Evolutionary conservation across 2,329 filamentous ascomycete genomes (phyloP), one percentile per base, ranked within the genome.

Genomic region (Pyrenophora seminiperda): DNA sequence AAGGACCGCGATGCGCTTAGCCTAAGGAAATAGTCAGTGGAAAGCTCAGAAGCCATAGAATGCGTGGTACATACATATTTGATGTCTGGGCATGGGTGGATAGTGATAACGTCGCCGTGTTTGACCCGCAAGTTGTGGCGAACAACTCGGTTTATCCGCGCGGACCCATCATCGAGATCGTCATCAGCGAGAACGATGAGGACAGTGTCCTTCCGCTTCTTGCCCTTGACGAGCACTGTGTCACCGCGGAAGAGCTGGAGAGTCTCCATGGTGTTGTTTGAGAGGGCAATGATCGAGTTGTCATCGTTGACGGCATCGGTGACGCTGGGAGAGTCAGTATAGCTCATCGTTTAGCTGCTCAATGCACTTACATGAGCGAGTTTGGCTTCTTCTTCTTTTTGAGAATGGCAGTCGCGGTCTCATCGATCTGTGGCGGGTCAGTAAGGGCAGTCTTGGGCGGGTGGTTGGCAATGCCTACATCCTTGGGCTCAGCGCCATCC

Each of bases 321-420:
- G 62, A 99, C 94, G 80, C 91, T 96, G 70, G 51, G 45, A 10
- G n/a, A 41, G 63, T 78, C 56, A 78, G 67, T 55, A 54, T 47
- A 20, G 36, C 33, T 47, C 18, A 31, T 7, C 14, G 3, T 1
- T 1, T 2, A 7, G 4, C 1, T 9, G 1, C 9, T 11, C 9
- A 36, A 53, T 36, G 60, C 65, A 76, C 87, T 75, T 82, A 96
- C 91, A 99, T 96, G 75, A 99, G 79, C 72, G 93, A 95, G 79
- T 99, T 99, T 68, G 92, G 92, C 90, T 99, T 99, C 92, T 99
- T 99, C 89, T 99, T 99, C 85, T 97, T 97, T 83, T 97, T 97
- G 71, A 99, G 85, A 68, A 99, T 99, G 64, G 94, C 94, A 37
- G 94, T 99, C 44, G 94, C 86, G 56, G 88, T 91, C 73, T 96